Percentiles rank a stretch among this genome's conserved stretches.
Conservation (phyloP, 2,329 filamentous ascomycete genomes). For the Cytospora piceae region DNA sequence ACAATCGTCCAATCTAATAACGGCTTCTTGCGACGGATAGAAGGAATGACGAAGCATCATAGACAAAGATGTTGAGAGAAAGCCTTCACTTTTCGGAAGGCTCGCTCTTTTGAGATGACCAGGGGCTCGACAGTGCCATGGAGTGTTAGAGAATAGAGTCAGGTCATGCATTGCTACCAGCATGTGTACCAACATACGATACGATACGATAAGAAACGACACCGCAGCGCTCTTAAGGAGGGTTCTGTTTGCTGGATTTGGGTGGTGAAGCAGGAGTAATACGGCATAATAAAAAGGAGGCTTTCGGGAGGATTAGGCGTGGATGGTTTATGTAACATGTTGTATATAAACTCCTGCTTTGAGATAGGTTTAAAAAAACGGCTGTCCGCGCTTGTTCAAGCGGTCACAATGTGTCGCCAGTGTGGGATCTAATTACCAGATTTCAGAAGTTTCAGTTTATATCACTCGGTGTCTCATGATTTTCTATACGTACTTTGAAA, state of each 20-base stretch:
- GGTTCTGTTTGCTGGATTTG: not conserved
- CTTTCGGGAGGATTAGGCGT: not conserved
- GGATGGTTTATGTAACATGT: conserved; percentile 18
- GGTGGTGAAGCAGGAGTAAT: conserved; percentile 13
- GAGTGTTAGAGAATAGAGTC: conserved; percentile 22
- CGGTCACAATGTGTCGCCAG: not conserved
- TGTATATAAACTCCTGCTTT: conserved; percentile 33
- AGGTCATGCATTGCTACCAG: conserved; percentile 15
- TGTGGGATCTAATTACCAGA: not conserved
- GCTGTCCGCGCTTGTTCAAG: not conserved
- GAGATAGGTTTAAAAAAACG: conserved; percentile 19
- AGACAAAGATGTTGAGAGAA: conserved; percentile 1
- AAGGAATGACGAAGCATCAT: conserved; percentile 7
- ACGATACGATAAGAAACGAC: conserved; percentile 5
- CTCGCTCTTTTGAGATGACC: not conserved
- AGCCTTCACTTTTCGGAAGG: not conserved
- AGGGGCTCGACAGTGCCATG: not conserved
- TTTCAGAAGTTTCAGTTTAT: not conserved
- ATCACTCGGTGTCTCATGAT: no score
- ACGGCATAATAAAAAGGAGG: conserved; percentile 12
- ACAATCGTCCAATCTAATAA: not conserved
- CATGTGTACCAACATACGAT: conserved; percentile 20
- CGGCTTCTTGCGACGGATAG: conserved; percentile 8
- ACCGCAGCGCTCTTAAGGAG: not conserved
- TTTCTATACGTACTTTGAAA: no score